Percentiles rank a stretch among this genome's conserved stretches.
phyloP scores from a whole-genome alignment of 371 early-diverging fungal species.

The Lichtheimia ramosa region DNA sequence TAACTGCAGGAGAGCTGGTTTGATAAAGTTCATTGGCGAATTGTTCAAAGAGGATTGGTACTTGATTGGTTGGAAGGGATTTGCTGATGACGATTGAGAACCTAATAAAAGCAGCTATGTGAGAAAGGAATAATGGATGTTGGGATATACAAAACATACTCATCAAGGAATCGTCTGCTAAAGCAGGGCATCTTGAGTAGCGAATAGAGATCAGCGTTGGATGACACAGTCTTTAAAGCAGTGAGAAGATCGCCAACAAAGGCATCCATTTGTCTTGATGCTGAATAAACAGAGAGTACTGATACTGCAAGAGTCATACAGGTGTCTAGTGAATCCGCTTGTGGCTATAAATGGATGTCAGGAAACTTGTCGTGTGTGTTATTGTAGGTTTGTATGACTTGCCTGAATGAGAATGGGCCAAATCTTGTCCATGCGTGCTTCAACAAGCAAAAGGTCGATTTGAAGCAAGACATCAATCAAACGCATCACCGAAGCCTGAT shows the following conservation, averaged over 20 bases:
- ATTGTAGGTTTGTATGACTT: conserved; percentile 3
- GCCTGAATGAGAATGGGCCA: conserved; percentile 44
- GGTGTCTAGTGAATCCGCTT: conserved; percentile 18
- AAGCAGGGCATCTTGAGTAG: conserved; percentile 40
- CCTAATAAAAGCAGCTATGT: conserved; percentile 5
- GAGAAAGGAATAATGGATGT: neutral
- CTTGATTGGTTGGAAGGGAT: conserved; percentile 50
- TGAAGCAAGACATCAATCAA: conserved; percentile 40
- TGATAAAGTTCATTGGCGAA: conserved; percentile 32
- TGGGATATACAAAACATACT: conserved; percentile 29
- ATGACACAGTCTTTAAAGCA: conserved; percentile 1
- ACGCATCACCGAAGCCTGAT: conserved; percentile 27
- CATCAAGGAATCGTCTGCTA: conserved; percentile 36
- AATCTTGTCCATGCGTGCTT: conserved; percentile 25
- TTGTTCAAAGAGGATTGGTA: conserved; percentile 35
- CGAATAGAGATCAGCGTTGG: no score
- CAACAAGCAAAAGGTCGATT: conserved; percentile 40
- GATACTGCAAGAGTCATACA: conserved; percentile 28
- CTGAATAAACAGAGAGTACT: conserved; percentile 39
- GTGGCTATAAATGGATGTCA: conserved; percentile 18
- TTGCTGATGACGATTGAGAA: conserved; percentile 29
- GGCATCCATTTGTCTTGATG: conserved; percentile 52
- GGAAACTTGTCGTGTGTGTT: no score
- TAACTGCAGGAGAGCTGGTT: conserved; percentile 6
- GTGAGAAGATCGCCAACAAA: conserved; percentile 30